A percentile compares a stretch with the other conserved stretches of the same genome.
Conservation (phyloP, 768 basidiomycete species). For the Leccinum longicurvipes region DNA sequence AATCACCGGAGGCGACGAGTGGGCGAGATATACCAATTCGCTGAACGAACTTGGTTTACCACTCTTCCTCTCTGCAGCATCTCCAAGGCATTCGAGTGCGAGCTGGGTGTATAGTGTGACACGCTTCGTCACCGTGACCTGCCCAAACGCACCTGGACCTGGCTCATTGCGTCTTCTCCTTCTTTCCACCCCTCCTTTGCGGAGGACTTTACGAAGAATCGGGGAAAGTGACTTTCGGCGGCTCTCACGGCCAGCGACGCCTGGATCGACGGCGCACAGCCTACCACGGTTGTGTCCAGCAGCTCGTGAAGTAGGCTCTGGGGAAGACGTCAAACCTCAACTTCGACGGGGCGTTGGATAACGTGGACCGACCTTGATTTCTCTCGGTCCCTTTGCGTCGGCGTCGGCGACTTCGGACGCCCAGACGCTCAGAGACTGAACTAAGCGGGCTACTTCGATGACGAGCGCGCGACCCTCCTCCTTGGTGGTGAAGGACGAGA, state of each 20-base stretch:
- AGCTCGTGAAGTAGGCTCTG: slow-evolving; percentile 31
- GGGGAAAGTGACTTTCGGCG: slow-evolving; percentile 45
- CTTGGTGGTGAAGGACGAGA: slow-evolving; percentile 11
- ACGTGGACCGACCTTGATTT: slow-evolving; percentile 20
- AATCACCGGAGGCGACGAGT: slow-evolving; percentile 12
- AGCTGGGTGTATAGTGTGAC: slow-evolving; percentile 16
- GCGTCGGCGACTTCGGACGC: background rate
- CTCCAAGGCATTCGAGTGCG: slow-evolving; percentile 36
- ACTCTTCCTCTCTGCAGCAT: background rate
- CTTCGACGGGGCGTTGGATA: background rate
- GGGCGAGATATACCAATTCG: slow-evolving; percentile 27
- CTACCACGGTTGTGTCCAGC: slow-evolving; percentile 36
- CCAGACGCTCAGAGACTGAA: slow-evolving; percentile 18
- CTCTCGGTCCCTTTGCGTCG: background rate
- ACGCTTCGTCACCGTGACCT: background rate
- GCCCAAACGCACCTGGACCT: slow-evolving; percentile 38
- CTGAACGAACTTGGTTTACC: slow-evolving; percentile 25
- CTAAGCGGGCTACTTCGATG: slow-evolving; percentile 15
- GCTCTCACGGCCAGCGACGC: slow-evolving; percentile 45
- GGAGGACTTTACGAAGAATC: slow-evolving; percentile 37
- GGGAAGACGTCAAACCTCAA: background rate
- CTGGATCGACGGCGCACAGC: slow-evolving; percentile 38
- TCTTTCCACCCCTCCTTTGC: slow-evolving; percentile 36
- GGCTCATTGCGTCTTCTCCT: slow-evolving; percentile 36
- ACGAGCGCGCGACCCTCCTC: slow-evolving; percentile 21